These are phyloP conservation scores for Pichia sp. DNA, from an alignment of 1,139 yeast genomes.

Conservation along the genomic window DNA sequence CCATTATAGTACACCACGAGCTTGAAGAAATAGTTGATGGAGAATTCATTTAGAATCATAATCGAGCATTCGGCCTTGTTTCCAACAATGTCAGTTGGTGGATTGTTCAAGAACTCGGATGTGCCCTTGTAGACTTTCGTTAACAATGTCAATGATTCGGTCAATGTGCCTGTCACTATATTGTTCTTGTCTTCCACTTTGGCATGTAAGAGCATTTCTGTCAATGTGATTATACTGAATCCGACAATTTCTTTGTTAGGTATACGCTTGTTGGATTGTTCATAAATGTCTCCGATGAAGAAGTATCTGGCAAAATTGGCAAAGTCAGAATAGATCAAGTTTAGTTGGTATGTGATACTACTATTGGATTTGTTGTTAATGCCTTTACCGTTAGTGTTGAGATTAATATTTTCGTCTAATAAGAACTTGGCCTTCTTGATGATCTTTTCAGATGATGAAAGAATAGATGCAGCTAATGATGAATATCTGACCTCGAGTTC, in stretches of 20 bases:
- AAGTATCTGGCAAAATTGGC: slow-evolving; percentile 1
- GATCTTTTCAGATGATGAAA: slow-evolving; percentile 19
- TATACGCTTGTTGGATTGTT: slow-evolving; percentile 60
- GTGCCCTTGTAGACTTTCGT: slow-evolving; percentile 60
- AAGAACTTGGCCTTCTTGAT: slow-evolving; percentile 26
- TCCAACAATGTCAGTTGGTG: slow-evolving; percentile 26
- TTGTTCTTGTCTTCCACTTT: slow-evolving; percentile 61
- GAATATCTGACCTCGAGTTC: slow-evolving; percentile 7
- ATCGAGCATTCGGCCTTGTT: slow-evolving; percentile 40
- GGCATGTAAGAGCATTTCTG: slow-evolving; percentile 59
- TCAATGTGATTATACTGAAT: slow-evolving; percentile 60
- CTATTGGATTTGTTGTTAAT: neutral
- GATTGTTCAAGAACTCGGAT: slow-evolving; percentile 42
- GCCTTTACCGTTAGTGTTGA: neutral
- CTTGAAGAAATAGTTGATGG: slow-evolving; percentile 62
- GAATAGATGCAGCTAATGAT: neutral
- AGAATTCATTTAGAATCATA: slow-evolving; percentile 56
- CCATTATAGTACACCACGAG: slow-evolving; percentile 62
- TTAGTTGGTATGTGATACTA: slow-evolving; percentile 4
- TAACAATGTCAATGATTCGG: slow-evolving; percentile 56
- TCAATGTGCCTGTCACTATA: slow-evolving; percentile 50
- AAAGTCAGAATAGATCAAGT: slow-evolving; percentile 1
- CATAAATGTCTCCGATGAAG: slow-evolving; percentile 46
- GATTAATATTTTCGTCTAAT: neutral
- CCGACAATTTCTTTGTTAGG: slow-evolving; percentile 59